These are phyloP conservation scores for Arabidopsis arenosa DNA, from an alignment of 345 rosid species.

Conservation along the genomic window DNA sequence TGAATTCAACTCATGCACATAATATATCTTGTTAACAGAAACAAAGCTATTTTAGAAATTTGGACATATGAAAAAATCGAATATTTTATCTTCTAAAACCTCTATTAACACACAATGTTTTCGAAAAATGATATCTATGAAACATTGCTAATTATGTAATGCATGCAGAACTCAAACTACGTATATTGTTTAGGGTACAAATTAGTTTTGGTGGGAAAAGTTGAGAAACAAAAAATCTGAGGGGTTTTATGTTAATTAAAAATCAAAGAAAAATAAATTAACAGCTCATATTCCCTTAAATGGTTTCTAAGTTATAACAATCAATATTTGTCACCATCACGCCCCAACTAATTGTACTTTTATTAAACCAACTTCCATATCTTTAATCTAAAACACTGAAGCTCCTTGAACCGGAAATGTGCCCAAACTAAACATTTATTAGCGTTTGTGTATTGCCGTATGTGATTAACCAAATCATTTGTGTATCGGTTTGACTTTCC, in stretches of 20 bases:
- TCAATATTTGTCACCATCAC: conserved; percentile 42
- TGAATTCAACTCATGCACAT: neutral
- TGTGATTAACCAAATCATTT: conserved; percentile 17
- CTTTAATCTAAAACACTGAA: conserved; percentile 6
- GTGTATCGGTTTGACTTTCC: conserved; percentile 29
- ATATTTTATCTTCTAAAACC: neutral
- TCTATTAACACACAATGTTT: neutral
- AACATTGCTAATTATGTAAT: neutral
- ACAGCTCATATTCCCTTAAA: conserved; percentile 37
- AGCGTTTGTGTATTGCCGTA: neutral
- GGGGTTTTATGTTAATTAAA: conserved; percentile 11
- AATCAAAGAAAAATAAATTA: neutral
- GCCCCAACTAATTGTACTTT: conserved; percentile 33
- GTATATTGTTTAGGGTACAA: neutral
- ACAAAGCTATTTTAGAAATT: neutral
- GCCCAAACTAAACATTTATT: neutral
- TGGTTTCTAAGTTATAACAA: conserved; percentile 22
- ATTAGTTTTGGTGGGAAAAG: neutral
- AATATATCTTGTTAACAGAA: too few species aligned
- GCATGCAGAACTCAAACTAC: neutral
- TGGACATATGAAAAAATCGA: neutral
- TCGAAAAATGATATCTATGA: neutral
- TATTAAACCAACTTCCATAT: conserved; percentile 8
- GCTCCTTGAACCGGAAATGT: conserved; percentile 21
- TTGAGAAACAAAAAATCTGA: conserved; percentile 2